phyloP scores from a whole-genome alignment of 169 alveolate genomes.

The Eimeria sp. region DNA sequence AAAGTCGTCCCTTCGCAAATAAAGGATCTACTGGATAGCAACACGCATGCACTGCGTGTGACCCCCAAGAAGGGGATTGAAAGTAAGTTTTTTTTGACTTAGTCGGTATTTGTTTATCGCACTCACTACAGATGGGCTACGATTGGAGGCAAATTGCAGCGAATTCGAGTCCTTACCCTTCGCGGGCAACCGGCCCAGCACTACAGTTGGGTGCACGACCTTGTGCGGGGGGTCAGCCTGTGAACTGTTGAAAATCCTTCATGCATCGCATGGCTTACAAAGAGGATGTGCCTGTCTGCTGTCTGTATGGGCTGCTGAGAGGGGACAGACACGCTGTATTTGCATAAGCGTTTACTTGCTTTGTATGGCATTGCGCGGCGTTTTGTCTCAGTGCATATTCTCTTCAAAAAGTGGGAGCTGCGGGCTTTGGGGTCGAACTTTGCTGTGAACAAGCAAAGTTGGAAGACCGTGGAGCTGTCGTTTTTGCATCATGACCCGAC shows the following conservation, averaged over 20 bases:
- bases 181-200: background rate
- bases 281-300: background rate
- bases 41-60: constrained; percentile 76
- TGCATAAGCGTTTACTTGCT: background rate
- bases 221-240: background rate
- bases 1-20: constrained; percentile 78
- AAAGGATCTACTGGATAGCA: constrained; percentile 57
- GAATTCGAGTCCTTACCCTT: background rate
- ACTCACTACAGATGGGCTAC: background rate
- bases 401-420: constrained; percentile 84
- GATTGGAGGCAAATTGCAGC: background rate
- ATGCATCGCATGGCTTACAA: background rate
- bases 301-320: background rate
- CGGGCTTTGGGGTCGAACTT: constrained; percentile 80
- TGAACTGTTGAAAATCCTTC: background rate
- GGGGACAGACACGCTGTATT: background rate
- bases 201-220: background rate
- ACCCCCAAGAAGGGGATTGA: constrained; percentile 76
- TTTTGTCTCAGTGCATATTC: constrained; percentile 78
- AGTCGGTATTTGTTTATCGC: background rate
- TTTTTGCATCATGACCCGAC: constrained; percentile 78
- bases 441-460: constrained; percentile 69
- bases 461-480: constrained; percentile 81
- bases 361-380: background rate
- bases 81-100: background rate